A percentile compares a stretch with the other conserved stretches of the same genome.
Conservation (phyloP, 371 early-diverging fungal species). For the Mortierella sp. region DNA sequence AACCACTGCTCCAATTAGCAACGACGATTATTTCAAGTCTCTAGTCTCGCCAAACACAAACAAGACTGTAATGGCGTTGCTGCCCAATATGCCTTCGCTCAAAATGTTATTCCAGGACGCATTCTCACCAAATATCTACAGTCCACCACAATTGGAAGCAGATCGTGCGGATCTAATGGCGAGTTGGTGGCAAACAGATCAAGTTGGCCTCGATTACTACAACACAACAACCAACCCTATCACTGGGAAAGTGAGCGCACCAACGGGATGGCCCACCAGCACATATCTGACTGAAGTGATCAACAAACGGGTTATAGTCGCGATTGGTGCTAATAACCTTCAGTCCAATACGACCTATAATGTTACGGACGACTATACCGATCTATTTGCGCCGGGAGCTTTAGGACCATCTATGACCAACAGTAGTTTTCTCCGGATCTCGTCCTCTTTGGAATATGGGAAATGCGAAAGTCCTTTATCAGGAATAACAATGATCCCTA, state of each 20-base stretch:
- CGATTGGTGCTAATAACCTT: conserved; percentile 38
- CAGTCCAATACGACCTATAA: conserved; percentile 39
- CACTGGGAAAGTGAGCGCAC: conserved; percentile 16
- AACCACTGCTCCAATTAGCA: conserved; percentile 2
- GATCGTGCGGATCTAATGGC: conserved; percentile 30
- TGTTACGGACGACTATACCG: conserved; percentile 43
- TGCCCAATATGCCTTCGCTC: conserved; percentile 34
- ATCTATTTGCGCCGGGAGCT: conserved; percentile 11
- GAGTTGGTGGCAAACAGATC: conserved; percentile 36
- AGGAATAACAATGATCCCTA: conserved; percentile 40
- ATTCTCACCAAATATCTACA: conserved; percentile 39
- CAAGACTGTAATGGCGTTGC: conserved; percentile 25
- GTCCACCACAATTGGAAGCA: conserved; percentile 19
- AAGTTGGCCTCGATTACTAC: conserved; percentile 50
- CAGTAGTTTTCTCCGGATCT: conserved; percentile 24
- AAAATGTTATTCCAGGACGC: conserved; percentile 31
- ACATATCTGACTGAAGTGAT: conserved; percentile 23
- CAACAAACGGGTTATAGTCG: conserved; percentile 26
- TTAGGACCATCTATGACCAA: conserved; percentile 41
- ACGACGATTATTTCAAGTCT: conserved; percentile 15
- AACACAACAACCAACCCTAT: conserved; percentile 30
- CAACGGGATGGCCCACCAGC: conserved; percentile 53
- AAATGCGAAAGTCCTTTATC: conserved; percentile 29
- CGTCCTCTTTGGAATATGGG: conserved; percentile 9
- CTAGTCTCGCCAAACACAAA: conserved; percentile 51